phyloP scores from a whole-genome alignment of 345 rosid genomes.

The Anacardium occidentale region DNA sequence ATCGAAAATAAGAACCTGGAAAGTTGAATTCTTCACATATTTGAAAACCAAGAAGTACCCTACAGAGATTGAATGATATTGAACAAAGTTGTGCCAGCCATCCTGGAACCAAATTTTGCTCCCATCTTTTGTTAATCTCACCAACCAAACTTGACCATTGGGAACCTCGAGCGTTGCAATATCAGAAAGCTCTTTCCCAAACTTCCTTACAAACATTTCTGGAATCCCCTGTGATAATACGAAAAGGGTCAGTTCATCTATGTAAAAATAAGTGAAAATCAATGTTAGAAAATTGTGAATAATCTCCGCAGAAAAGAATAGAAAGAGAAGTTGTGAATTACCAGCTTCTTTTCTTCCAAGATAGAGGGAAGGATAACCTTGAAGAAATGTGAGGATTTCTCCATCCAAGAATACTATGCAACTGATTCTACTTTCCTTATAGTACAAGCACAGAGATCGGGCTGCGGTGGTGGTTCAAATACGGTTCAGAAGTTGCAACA shows the following conservation, averaged over 20 bases:
- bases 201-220: constrained; percentile 31
- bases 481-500: too few species aligned
- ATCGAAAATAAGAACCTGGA: constrained; percentile 36
- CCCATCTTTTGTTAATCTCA: neutral
- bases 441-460: too few species aligned
- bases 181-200: constrained; percentile 37
- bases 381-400: neutral
- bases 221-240: constrained; percentile 37
- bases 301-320: neutral
- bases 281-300: too few species aligned
- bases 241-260: neutral
- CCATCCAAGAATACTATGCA: too few species aligned
- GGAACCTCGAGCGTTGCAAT: constrained; percentile 23
- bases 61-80: constrained; percentile 30
- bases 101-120: constrained; percentile 39
- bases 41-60: constrained; percentile 41
- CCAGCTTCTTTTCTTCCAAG: neutral
- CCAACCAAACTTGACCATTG: too few species aligned
- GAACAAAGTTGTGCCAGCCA: constrained; percentile 42
- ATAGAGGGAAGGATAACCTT: neutral
- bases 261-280: neutral
- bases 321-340: neutral
- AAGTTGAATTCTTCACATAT: constrained; percentile 35
- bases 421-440: too few species aligned
- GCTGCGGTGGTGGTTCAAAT: too few species aligned